Percentiles rank a stretch among this genome's conserved stretches.
Conservation (phyloP, 2,329 filamentous ascomycete species). For the Emericellopsis cladophorae region DNA sequence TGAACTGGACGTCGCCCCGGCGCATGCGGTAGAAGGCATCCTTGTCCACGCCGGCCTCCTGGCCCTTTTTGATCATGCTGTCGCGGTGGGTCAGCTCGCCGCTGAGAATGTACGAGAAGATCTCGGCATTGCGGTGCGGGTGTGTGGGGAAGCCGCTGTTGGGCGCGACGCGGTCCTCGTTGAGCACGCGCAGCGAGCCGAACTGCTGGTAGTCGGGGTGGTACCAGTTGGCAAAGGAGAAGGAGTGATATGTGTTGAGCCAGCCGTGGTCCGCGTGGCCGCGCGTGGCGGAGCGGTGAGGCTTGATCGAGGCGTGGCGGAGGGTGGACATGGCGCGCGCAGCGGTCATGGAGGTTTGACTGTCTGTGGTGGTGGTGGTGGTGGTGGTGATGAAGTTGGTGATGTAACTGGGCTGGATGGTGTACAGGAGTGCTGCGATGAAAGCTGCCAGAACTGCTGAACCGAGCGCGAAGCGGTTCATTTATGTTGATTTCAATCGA, state of each 20-base stretch:
- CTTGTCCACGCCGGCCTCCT: constrained; percentile 30
- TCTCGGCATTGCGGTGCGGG: constrained; percentile 76
- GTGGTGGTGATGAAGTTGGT: constrained; percentile 8
- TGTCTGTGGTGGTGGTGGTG: constrained; percentile 4
- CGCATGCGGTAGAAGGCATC: constrained; percentile 60
- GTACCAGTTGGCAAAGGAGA: constrained; percentile 66
- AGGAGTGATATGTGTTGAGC: constrained; percentile 79
- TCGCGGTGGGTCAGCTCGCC: constrained; percentile 83
- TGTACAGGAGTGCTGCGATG: constrained; percentile 22
- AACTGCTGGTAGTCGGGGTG: constrained; percentile 56
- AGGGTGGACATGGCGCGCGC: constrained; percentile 28
- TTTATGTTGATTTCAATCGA: constrained; percentile 19
- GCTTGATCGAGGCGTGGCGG: constrained; percentile 57
- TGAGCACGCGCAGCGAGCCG: constrained; percentile 71
- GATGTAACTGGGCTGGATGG: constrained; percentile 7
- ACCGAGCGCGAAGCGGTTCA: constrained; percentile 19
- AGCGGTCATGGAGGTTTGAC: background rate
- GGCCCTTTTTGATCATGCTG: constrained; percentile 63
- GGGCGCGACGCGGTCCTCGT: constrained; percentile 72
- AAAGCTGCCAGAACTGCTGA: constrained; percentile 21
- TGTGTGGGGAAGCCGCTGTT: constrained; percentile 74
- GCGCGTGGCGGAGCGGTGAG: constrained; percentile 57
- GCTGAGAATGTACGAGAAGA: constrained; percentile 77
- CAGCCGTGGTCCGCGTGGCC: constrained; percentile 76
- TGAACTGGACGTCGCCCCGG: constrained; percentile 80